Conservation (phyloP, 139 green algal species). For the Haematococcus sp. region DNA sequence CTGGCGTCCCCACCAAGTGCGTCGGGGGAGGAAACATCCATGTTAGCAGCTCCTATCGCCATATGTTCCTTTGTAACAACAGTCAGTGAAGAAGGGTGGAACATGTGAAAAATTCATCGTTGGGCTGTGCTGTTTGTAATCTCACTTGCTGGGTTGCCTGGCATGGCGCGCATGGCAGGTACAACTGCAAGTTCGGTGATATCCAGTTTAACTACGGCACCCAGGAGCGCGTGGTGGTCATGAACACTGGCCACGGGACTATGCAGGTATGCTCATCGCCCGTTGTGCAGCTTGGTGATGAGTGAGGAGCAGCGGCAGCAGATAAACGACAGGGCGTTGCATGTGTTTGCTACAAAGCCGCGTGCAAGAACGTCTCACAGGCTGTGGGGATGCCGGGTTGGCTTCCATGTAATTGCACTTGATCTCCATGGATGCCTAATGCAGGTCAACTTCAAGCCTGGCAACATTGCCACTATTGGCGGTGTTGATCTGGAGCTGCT, state of each 20-base stretch:
- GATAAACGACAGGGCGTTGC: not conserved
- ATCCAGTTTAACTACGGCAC: constrained; percentile 40
- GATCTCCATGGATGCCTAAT: no score
- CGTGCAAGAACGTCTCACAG: no score
- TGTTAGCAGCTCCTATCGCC: not conserved
- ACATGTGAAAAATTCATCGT: no score
- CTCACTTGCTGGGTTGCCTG: no score
- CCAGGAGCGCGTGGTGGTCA: constrained; percentile 36
- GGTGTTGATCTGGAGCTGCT: constrained; percentile 63
- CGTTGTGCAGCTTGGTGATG: not conserved
- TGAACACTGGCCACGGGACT: constrained; percentile 72
- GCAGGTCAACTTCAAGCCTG: constrained; percentile 55
- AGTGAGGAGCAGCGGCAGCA: no score
- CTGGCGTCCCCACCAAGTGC: constrained; percentile 7
- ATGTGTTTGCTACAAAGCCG: not conserved
- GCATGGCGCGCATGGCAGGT: no score
- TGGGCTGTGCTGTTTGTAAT: not conserved
- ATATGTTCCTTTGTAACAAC: not conserved
- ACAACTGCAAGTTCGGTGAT: constrained; percentile 31
- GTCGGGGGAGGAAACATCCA: not conserved
- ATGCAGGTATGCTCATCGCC: constrained; percentile 76
- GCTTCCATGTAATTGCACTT: no score
- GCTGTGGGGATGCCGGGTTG: not conserved
- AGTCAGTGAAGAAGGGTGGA: not conserved
- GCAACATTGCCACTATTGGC: constrained; percentile 34